Base-by-base conservation (phyloP, 2,329 filamentous ascomycete genomes). In the Microsporum audouinii region DNA sequence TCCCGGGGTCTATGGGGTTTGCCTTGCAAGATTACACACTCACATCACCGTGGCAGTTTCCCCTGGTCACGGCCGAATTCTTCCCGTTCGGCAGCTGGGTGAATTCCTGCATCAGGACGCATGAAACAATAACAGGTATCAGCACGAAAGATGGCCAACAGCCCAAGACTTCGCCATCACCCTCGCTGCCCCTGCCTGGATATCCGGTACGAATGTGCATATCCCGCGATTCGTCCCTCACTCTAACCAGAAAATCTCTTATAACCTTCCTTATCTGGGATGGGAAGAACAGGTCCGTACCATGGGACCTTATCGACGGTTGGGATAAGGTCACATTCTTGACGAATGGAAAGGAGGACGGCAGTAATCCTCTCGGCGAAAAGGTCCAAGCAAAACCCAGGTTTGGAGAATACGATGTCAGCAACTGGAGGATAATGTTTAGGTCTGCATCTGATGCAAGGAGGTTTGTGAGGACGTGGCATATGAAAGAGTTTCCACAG, bases 371-470 rank as follows among this genome's bases (percentile, higher is more conserved):
- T 14, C 23, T 56, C 2, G 12, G 36, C 7, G 33, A 56, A 38
- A 43, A 29, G n/a, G n/a, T 8, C 12, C 55, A 23, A 7, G 27
- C 55, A 27, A 57, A 43, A 14, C 39, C 55, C 12, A 43, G 27
- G 12, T 57, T 41, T 39, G 55, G 55, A 31, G 43, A 63, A 34
- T 31, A 56, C 6, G 61, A 57, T 61, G n/a, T 45, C 12, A 59
- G 39, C 73, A 80, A 45, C 83, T 82, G 73, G 73, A 62, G 86
- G 12, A 66, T 86, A 27, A 77, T 79, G 3, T 85, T 88, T 63
- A 68, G 75, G 12, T 80, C 80, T n/a, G 73, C 78, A 57, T 72
- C 74, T 7, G 82, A 83, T 63, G 83, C 83, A 23, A 77, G 75
- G 60, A 74, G 79, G 60, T 82, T 82, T 64, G 76, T 77, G 34